Base-by-base conservation (phyloP, 495 filamentous ascomycete genomes). In the Penicillium crystallinum region DNA sequence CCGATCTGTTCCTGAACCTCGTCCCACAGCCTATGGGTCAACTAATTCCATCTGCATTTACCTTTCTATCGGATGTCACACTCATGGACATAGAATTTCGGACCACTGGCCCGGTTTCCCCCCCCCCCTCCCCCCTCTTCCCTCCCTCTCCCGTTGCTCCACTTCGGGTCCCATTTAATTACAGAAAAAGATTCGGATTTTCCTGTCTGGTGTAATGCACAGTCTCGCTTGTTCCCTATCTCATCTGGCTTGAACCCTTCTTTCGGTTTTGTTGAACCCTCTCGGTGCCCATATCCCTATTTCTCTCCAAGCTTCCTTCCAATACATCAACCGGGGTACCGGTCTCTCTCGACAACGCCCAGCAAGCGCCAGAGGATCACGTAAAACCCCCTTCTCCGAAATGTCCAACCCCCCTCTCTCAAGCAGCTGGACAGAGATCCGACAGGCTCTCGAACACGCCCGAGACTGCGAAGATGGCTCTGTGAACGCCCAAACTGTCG, bases 401-500 rank as follows among this genome's bases (percentile, higher is more conserved):
- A 50, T 50, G 48, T 10, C 48, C 14, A 50, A 50, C 10, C 37
- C 30, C n/a, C 48, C 48, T 23, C 36, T 50, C 9, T 50, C 48
- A 6, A 42, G 38, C 58, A 63, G 41, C 55, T 57, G 43, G 49
- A 56, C 21, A 39, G 52, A 50, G 34, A 54, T 74, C 39, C 63
- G 67, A 50, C 59, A 60, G 47, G 84, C 85, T 17, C 69, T 93
- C 25, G 82, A 90, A 48, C 76, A 84, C 25, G 88, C 85, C 17
- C 77, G 85, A 44, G 82, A 87, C 51, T 81, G 73, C 57, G 73
- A 81, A 40, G 83, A 82, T 36, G 79, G 76, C 25, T 67, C 75
- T 12, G 59, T 74, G n/a, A 76, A 88, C 59, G 67, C 74, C 2
- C 56, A 64, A 15, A 75, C 87, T 39, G 63, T 61, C 22, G 58